phyloP scores from a whole-genome alignment of 371 early-diverging fungal species.

The Mortierella sp. region DNA sequence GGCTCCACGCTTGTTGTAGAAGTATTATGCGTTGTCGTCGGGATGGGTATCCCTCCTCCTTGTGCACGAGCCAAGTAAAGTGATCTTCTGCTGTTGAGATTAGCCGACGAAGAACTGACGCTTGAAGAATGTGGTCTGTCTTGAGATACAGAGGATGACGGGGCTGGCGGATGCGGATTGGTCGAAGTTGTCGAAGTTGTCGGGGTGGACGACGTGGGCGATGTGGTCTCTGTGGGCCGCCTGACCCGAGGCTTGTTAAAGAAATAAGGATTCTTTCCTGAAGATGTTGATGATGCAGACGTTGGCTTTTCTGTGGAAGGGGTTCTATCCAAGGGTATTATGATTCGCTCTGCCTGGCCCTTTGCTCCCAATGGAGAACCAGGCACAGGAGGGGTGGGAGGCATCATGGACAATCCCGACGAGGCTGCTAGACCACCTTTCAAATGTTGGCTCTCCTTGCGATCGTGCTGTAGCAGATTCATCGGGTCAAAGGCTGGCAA shows the following conservation, averaged over 20 bases:
- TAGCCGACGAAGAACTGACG: slow-evolving; percentile 18
- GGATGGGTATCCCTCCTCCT: slow-evolving; percentile 15
- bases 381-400: slow-evolving; percentile 15
- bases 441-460: slow-evolving; percentile 18
- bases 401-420: not conserved
- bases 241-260: slow-evolving; percentile 37
- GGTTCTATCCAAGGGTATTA: slow-evolving; percentile 46
- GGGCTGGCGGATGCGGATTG: not conserved
- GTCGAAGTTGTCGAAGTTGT: too few relatives aligned
- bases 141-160: not conserved
- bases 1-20: slow-evolving; percentile 8
- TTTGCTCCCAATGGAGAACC: slow-evolving; percentile 11
- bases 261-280: slow-evolving; percentile 51
- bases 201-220: not conserved
- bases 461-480: slow-evolving; percentile 34
- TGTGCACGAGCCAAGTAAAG: slow-evolving; percentile 48
- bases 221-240: slow-evolving; percentile 32
- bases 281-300: slow-evolving; percentile 28
- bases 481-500: slow-evolving; percentile 39
- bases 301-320: slow-evolving; percentile 34
- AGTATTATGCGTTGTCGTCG: slow-evolving; percentile 4
- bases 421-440: slow-evolving; percentile 2
- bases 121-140: slow-evolving; percentile 9
- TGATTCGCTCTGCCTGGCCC: slow-evolving; percentile 14
- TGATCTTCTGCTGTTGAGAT: slow-evolving; percentile 30